Evolutionary conservation across 352 stramenopile genomes (phyloP), one percentile per base, ranked within the genome.

Genomic region (Blastocystis sp.): DNA sequence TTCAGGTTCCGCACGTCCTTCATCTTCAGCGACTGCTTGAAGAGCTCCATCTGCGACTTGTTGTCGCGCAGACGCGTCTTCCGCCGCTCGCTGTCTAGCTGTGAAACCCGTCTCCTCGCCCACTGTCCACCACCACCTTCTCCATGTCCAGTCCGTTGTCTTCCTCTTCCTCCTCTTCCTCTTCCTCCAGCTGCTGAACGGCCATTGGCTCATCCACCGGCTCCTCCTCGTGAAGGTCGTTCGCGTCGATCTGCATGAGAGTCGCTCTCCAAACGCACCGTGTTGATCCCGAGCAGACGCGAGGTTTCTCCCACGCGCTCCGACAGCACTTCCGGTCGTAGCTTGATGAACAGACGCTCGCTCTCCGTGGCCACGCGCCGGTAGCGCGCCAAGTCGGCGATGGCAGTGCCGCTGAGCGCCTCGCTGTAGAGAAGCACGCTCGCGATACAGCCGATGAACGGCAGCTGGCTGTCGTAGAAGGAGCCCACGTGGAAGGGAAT

Each of bases 291-390:
- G 18, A 81, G 24, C 42, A 81, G 21, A 64, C 63, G 69, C 9
- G 36, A 38, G 36, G 69, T 49, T 14, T 46, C 14, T 16, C 44
- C 46, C 6, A 81, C 63, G 4, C 51, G 46, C 32, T 81, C 69
- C 16, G 69, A 81, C 2, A 81, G 24, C 24, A 64, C 42, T 44
- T 81, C 69, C 4, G 69, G 69, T 46, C 69, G 69, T 18, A 81
- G 53, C 24, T 81, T 81, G 24, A 81, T 40, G 46, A 81, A 81
- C 27, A 81, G 27, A n/a, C 40, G 42, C 40, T 81, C 69, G 24
- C 24, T 32, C 1, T 54, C 24, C 7, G 8, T 4, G 0, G 54
- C 16, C 9, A 81, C 16, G 6, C 16, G 69, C 7, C 29, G 51
- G 27, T 81, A 81, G 1, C 46, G n/a, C 44, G 69, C 69, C 44